Evolutionary conservation across 306 rosid genomes (phyloP).

Genomic region (Fragaria ananassa): DNA sequence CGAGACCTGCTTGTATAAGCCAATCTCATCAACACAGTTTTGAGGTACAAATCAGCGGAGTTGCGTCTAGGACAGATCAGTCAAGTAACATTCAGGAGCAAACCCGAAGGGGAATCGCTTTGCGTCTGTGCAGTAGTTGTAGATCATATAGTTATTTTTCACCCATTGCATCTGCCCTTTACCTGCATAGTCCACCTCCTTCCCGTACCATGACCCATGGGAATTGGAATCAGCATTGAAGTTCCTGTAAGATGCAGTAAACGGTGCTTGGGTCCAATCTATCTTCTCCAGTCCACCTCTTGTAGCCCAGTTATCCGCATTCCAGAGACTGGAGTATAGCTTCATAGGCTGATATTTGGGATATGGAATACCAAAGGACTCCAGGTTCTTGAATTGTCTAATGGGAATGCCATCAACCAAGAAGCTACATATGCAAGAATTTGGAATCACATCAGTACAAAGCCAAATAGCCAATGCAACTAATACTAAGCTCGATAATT

Average conservation of each 20-base stretch:
- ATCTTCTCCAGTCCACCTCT: slow-evolving; percentile 36
- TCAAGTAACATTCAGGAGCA: slow-evolving; percentile 34
- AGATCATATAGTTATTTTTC: slow-evolving; percentile 31
- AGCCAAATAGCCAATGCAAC: too few species aligned
- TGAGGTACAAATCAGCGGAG: neutral
- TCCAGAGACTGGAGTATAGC: slow-evolving; percentile 42
- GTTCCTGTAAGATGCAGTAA: slow-evolving; percentile 27
- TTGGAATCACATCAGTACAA: neutral
- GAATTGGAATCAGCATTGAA: slow-evolving; percentile 9
- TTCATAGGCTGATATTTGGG: slow-evolving; percentile 35
- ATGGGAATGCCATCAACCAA: slow-evolving; percentile 40
- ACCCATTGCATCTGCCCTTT: slow-evolving; percentile 30
- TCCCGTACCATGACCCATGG: slow-evolving; percentile 25
- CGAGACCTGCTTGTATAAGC: neutral
- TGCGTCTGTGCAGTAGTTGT: slow-evolving; percentile 37
- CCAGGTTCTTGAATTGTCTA: slow-evolving; percentile 39
- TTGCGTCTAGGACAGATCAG: neutral
- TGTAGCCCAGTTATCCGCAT: slow-evolving; percentile 41
- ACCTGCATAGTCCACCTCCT: slow-evolving; percentile 13
- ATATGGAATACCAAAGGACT: slow-evolving; percentile 23
- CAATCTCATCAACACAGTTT: neutral
- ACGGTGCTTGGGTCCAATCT: slow-evolving; percentile 36
- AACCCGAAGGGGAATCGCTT: slow-evolving; percentile 38
- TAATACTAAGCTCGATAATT: neutral
- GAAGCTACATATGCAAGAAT: slow-evolving; percentile 21